Evolutionary conservation across 1,139 yeast genomes (phyloP).

Genomic region (Meyerozyma smithsonii): DNA sequence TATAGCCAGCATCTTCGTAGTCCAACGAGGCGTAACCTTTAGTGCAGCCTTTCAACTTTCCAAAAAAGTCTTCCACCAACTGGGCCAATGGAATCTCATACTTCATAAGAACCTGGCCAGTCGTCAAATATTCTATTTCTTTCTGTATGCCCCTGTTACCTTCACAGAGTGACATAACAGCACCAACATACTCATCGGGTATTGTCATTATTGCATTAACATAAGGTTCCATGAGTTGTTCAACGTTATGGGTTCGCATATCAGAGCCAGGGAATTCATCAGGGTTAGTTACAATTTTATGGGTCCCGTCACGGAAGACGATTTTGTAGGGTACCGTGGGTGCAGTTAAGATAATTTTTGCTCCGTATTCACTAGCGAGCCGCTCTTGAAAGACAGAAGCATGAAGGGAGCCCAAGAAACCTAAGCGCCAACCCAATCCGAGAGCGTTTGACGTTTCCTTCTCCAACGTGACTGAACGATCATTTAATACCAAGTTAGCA

Average conservation of each 20-base stretch:
- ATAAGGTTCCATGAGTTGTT: conserved; percentile 73
- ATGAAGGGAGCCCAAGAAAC: conserved; percentile 90
- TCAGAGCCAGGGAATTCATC: conserved; percentile 78
- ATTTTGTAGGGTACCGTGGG: conserved; percentile 94
- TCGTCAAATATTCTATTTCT: conserved; percentile 70
- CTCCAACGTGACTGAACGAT: conserved; percentile 83
- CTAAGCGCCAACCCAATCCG: conserved; percentile 97
- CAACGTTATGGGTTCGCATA: conserved; percentile 40
- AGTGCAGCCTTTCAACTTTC: conserved; percentile 83
- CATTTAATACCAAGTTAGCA: conserved; percentile 82
- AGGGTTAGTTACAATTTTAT: conserved; percentile 74
- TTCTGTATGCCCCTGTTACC: conserved; percentile 77
- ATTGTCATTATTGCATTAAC: conserved; percentile 89
- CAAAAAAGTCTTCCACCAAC: conserved; percentile 91
- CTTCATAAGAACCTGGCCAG: conserved; percentile 77
- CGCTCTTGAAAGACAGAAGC: conserved; percentile 93
- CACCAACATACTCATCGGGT: conserved; percentile 85
- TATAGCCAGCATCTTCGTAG: conserved; percentile 90
- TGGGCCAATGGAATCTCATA: conserved; percentile 85
- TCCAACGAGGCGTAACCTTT: conserved; percentile 93
- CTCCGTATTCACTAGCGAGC: conserved; percentile 89
- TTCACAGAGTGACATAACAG: conserved; percentile 82
- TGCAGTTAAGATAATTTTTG: conserved; percentile 85
- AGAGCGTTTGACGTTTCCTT: conserved; percentile 91
- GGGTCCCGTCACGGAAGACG: conserved; percentile 58